Conservation (phyloP, 129 eudicot genomes). For the Oenanthe sinensis region DNA sequence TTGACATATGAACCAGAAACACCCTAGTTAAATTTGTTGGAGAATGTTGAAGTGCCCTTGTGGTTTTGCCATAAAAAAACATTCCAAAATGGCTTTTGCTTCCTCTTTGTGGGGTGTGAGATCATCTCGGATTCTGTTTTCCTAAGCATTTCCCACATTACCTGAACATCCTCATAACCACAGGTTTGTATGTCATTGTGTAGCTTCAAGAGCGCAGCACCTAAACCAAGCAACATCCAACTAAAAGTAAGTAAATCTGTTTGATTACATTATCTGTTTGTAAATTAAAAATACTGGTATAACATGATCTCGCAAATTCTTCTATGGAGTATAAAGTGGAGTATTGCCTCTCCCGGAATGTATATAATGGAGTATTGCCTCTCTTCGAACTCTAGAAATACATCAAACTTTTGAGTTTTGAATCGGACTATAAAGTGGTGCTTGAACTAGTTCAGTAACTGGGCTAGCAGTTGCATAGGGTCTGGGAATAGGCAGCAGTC, state of each 20-base stretch:
- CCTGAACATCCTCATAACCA: conserved; percentile 80
- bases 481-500: neutral
- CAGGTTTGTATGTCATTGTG: conserved; percentile 76
- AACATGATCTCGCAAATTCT: neutral
- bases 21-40: conserved; percentile 33
- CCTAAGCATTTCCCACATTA: conserved; percentile 92
- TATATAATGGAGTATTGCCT: neutral
- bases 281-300: neutral
- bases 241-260: neutral
- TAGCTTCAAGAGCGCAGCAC: conserved; percentile 62
- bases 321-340: neutral
- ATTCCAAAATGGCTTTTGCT: conserved; percentile 52
- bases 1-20: conserved; percentile 3
- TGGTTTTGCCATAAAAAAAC: conserved; percentile 46
- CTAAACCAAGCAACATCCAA: conserved; percentile 18
- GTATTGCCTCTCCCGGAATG: neutral
- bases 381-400: neutral
- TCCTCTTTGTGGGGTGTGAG: conserved; percentile 33
- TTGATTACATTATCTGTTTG: neutral
- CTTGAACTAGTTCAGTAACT: neutral
- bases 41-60: conserved; percentile 28
- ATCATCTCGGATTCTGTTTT: conserved; percentile 55
- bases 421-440: neutral
- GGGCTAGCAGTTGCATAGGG: neutral
- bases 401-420: neutral